A percentile compares a stretch with the other conserved stretches of the same genome.
phyloP scores from a whole-genome alignment of 108 stramenopile genomes.

The Cyclotella kingstonii region DNA sequence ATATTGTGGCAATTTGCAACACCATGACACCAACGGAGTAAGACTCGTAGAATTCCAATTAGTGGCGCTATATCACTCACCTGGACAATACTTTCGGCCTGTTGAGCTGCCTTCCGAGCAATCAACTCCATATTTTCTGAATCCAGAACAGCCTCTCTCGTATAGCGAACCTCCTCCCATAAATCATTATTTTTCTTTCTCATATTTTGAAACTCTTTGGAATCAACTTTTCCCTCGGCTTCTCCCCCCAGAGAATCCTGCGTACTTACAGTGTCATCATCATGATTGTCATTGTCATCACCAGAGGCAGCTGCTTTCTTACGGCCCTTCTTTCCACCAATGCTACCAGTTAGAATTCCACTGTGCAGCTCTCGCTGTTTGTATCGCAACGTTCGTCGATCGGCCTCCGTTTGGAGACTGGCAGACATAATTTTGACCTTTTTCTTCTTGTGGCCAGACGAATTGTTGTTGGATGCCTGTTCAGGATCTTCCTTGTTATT shows the following conservation, averaged over 20 bases:
- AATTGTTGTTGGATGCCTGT: not conserved
- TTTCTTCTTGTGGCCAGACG: constrained; percentile 24
- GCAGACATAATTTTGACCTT: constrained; percentile 50
- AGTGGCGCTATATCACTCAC: constrained; percentile 38
- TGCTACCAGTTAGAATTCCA: constrained; percentile 13
- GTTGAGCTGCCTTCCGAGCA: constrained; percentile 52
- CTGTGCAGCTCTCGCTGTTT: constrained; percentile 45
- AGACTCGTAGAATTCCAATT: not conserved
- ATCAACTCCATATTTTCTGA: constrained; percentile 78
- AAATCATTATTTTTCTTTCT: constrained; percentile 73
- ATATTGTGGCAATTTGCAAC: not conserved
- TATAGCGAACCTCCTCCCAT: constrained; percentile 64
- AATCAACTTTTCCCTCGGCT: constrained; percentile 17
- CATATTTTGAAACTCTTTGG: constrained; percentile 21
- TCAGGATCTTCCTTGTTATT: constrained; percentile 1
- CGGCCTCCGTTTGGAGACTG: constrained; percentile 64
- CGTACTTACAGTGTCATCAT: not conserved
- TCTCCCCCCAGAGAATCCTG: constrained; percentile 16
- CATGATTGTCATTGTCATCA: too few species aligned
- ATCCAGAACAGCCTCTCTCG: constrained; percentile 86
- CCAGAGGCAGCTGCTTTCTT: constrained; percentile 13
- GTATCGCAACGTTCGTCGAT: constrained; percentile 64
- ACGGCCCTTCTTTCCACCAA: not conserved
- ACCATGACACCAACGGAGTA: not conserved
- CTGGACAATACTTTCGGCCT: constrained; percentile 75